Evolutionary conservation across 768 basidiomycete species (phyloP), one percentile per base, ranked within the genome.

Genomic region (Lepiota venenata): DNA sequence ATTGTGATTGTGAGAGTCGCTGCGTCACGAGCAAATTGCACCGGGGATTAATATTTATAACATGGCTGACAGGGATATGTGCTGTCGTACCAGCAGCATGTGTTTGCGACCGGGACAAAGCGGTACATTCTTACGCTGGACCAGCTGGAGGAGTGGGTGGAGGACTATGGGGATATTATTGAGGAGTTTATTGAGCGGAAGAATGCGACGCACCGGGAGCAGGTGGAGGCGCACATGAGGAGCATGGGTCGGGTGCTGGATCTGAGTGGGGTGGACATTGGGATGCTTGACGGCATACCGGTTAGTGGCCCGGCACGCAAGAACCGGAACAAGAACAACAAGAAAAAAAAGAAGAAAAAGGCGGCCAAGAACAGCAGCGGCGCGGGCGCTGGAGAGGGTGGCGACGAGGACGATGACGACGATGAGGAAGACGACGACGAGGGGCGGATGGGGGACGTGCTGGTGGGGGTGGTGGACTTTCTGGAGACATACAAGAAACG

Each of bases 61-160:
- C 32, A 25, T 11, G 32, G 16, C 20, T 29, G 22, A 54, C n/a
- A 55, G 53, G 53, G 53, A 22, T 55, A 55, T 37, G 53, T 55
- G 47, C 47, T 55, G 7, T 55, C 53, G 53, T 55, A 55, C 21
- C 53, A 55, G 46, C 47, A 55, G 39, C 53, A 55, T 55, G 53
- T 55, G 53, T 55, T 55, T 55, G 53, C 53, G 8, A 55, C 53
- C 53, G 53, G 53, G 18, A 55, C 53, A 14, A 55, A 55, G 40
- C 53, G 53, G 40, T 55, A 55, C 21, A 55, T 55, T 15, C 29
- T 55, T 14, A 55, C 53, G 21, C 15, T 55, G 32, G 53, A 55
- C 18, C 53, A 55, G 25, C 35, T 55, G 29, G 53, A 55, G n/a
- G 53, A 55, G 40, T 55, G 53, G 53, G 53, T 55, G 16, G 53